Conservation (phyloP, 257 asterid genomes). For the Anisodus acutangulus region DNA sequence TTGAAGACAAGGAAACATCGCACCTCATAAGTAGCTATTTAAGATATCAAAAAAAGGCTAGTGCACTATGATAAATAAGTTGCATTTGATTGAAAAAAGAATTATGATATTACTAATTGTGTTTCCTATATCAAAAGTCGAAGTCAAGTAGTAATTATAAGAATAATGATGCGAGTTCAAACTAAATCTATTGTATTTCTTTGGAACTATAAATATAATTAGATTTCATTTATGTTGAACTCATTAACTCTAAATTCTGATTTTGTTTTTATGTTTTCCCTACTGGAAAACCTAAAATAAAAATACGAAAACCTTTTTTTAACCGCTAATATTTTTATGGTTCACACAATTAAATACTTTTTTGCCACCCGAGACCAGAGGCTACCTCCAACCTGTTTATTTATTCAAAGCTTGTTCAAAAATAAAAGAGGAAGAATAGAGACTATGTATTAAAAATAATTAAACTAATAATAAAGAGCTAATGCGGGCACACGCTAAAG, state of each 20-base stretch:
- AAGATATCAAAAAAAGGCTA: not conserved
- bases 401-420: not conserved
- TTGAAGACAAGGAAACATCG: not conserved
- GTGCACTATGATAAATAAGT: not conserved
- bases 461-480: not conserved
- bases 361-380: not conserved
- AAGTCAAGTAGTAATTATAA: not conserved
- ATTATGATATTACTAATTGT: not conserved
- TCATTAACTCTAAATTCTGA: too few species aligned
- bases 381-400: not conserved
- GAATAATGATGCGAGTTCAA: too few species aligned
- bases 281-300: too few species aligned
- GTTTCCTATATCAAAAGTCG: not conserved
- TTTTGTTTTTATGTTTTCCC: too few species aligned
- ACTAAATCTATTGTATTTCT: too few species aligned
- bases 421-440: not conserved
- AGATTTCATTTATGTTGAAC: too few species aligned
- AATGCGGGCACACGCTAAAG: slow-evolving; percentile 19
- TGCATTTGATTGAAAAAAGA: not conserved
- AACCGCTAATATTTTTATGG: not conserved
- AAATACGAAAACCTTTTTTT: too few species aligned
- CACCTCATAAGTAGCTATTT: not conserved
- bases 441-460: not conserved
- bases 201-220: too few species aligned
- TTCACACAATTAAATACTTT: not conserved